Evolutionary conservation across 1,284 basidiomycete genomes (phyloP).

Genomic region (Moniliophthora roreri): DNA sequence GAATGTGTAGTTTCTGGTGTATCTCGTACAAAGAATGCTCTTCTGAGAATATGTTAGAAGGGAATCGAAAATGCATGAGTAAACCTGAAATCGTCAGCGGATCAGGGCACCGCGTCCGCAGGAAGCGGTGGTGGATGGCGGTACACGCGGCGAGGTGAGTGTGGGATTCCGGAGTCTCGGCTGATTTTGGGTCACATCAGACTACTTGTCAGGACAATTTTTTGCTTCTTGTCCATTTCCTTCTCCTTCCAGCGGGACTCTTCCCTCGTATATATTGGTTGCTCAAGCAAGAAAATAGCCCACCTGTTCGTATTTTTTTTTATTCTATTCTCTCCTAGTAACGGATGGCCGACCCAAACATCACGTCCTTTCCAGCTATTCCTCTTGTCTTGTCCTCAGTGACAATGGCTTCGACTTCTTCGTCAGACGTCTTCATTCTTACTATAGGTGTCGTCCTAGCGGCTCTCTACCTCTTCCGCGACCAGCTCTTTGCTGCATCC

Average conservation of each 20-base stretch:
- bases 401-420: constrained; percentile 47
- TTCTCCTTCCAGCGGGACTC: neutral
- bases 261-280: constrained; percentile 1
- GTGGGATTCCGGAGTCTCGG: neutral
- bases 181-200: neutral
- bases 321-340: constrained; percentile 26
- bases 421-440: constrained; percentile 70
- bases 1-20: neutral
- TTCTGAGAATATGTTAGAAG: too few relatives aligned
- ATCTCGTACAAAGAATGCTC: neutral
- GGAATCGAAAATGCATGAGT: too few relatives aligned
- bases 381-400: constrained; percentile 32
- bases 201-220: too few relatives aligned
- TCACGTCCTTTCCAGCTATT: constrained; percentile 34
- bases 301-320: constrained; percentile 12
- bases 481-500: constrained; percentile 65
- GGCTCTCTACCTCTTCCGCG: constrained; percentile 76
- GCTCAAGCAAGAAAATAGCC: neutral
- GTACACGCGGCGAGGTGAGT: neutral
- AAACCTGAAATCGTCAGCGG: too few relatives aligned
- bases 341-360: constrained; percentile 32
- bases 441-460: constrained; percentile 70
- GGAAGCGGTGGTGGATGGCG: too few relatives aligned
- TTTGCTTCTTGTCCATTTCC: neutral
- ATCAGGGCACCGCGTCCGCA: too few relatives aligned